Percentiles rank a stretch among this genome's conserved stretches.
Evolutionary conservation across 371 early-diverging fungal species (phyloP).

Genomic region (Apophysomyces ossiformis): DNA sequence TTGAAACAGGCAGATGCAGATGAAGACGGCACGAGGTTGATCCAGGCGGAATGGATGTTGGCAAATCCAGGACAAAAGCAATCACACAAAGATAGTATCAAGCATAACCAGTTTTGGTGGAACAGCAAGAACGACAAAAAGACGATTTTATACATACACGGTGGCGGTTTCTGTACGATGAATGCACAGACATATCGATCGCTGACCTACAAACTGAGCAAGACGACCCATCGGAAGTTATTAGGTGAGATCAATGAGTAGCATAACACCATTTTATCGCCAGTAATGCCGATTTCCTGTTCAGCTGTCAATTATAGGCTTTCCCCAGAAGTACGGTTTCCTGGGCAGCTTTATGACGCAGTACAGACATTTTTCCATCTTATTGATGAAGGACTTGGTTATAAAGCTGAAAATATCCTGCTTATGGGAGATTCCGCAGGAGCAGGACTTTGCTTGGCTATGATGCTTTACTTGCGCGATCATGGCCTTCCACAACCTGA

Average conservation of each 20-base stretch:
- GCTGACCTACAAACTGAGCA: constrained; percentile 61
- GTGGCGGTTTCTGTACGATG: constrained; percentile 68
- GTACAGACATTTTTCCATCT: constrained; percentile 72
- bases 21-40: constrained; percentile 26
- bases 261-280: not conserved
- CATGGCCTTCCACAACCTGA: constrained; percentile 52
- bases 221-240: constrained; percentile 47
- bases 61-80: constrained; percentile 29
- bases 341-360: constrained; percentile 79
- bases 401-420: not conserved
- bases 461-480: constrained; percentile 56
- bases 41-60: constrained; percentile 46
- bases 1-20: constrained; percentile 25
- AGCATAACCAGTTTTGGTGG: not conserved
- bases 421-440: constrained; percentile 13
- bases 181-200: constrained; percentile 63
- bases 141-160: constrained; percentile 69
- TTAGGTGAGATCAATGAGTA: constrained; percentile 42
- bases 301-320: constrained; percentile 73
- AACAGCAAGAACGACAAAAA: constrained; percentile 27
- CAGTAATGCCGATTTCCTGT: not conserved
- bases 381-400: constrained; percentile 40
- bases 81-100: constrained; percentile 9
- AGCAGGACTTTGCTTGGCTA: constrained; percentile 45
- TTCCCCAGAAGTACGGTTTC: constrained; percentile 81